These are phyloP conservation scores for Tephrocybe rancida DNA, from an alignment of 768 basidiomycete species.

Conservation along the genomic window DNA sequence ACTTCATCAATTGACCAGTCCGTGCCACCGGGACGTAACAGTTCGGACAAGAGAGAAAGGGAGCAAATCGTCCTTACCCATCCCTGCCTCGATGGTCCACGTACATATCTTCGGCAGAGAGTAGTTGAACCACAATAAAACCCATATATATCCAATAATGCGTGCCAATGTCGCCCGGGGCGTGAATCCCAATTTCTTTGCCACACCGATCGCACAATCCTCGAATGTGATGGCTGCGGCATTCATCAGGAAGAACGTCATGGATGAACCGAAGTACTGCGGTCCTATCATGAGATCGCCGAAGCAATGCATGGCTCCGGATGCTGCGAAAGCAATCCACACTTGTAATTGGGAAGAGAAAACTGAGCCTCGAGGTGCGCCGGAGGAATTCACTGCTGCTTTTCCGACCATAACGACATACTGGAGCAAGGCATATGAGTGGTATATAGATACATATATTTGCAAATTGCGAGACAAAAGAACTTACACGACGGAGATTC, in stretches of 20 bases:
- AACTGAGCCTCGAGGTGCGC: background rate
- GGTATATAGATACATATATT: no score
- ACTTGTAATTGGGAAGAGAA: constrained; percentile 1
- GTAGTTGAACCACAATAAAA: constrained; percentile 1
- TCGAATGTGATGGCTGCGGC: constrained; percentile 5
- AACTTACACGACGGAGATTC: constrained; percentile 10
- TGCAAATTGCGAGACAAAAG: background rate
- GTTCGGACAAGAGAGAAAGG: constrained; percentile 1
- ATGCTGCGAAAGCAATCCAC: constrained; percentile 5
- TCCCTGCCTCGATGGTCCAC: background rate
- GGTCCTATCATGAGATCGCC: constrained; percentile 9
- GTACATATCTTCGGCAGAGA: background rate
- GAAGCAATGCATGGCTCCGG: constrained; percentile 8
- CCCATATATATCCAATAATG: constrained; percentile 6
- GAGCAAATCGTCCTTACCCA: constrained; percentile 4
- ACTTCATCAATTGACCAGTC: no score
- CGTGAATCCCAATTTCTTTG: background rate
- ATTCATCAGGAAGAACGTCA: constrained; percentile 9
- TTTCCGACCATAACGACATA: background rate
- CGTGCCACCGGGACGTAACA: no score
- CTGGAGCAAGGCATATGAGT: background rate
- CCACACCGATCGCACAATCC: background rate
- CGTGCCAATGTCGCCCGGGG: background rate
- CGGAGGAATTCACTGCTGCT: background rate
- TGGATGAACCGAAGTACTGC: background rate